Evolutionary conservation across 192 early-diverging fungal genomes (phyloP), one percentile per base, ranked within the genome.

Genomic region (Coemansia sp.): DNA sequence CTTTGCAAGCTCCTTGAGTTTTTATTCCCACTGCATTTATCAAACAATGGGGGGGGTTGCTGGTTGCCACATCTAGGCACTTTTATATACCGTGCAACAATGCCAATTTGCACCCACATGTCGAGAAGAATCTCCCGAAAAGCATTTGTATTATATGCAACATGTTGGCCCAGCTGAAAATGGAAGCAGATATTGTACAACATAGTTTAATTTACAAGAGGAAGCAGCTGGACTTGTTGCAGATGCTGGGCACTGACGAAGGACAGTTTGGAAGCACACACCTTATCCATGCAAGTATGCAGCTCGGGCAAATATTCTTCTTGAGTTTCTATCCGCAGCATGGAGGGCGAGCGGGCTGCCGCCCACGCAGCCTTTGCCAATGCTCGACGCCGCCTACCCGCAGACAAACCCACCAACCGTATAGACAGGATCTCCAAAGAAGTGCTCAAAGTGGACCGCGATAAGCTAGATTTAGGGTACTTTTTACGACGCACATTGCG

Each of bases 311-410:
- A 20, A 28, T 63, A 16, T 33, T 59, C 41, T 1, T 38, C 2
- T 26, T 63, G 71, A 1, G 57, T 68, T 13, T 21, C 13, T 3
- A 74, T 42, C 10, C 52, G 39, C 10, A 75, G 37, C 21, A 75
- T 19, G 8, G 65, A 60, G 0, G 72, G 72, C 4, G 44, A 21
- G 2, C 72, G 60, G 8, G 54, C 50, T 7, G 56, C 57, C 35
- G 61, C 16, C 54, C 53, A 45, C 10, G 57, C 54, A 10, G 62
- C 61, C 48, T 68, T 75, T 0, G 61, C 33, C 48, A 74, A 9
- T 0, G 65, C 64, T 5, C 72, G 50, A 8, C 39, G 42, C 6
- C 21, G 16, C 7, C 57, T 37, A 12, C 26, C 21, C 0, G 38
- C 30, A 18, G 56, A 45, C 53, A 51, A 42, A 20, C 54, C 53